phyloP scores from a whole-genome alignment of 495 filamentous ascomycete genomes.

The Talaromyces wortmannii region DNA sequence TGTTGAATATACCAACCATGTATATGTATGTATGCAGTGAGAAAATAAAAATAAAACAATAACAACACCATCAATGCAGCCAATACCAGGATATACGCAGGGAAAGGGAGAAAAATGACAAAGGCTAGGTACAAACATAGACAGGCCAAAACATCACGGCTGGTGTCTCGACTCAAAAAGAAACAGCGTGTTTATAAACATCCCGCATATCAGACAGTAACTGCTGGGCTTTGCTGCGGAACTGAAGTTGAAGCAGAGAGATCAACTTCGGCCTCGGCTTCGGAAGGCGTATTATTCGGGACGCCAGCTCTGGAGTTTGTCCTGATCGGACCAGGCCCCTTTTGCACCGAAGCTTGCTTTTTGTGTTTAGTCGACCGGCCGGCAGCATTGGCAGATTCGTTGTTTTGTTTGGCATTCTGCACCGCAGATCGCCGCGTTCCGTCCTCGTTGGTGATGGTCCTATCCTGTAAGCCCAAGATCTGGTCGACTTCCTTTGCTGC shows the following conservation, averaged over 20 bases:
- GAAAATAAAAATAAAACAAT: too few species aligned
- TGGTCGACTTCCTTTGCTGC: slow-evolving; percentile 56
- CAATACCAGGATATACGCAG: too few species aligned
- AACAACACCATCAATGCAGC: too few species aligned
- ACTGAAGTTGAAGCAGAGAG: not conserved
- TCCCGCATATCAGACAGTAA: slow-evolving; percentile 2
- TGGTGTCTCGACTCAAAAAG: too few species aligned
- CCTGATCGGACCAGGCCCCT: slow-evolving; percentile 31
- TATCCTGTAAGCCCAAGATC: slow-evolving; percentile 49
- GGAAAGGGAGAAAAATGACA: too few species aligned
- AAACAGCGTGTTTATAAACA: not conserved
- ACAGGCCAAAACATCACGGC: too few species aligned
- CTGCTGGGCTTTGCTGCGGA: not conserved
- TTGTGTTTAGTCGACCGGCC: slow-evolving; percentile 27
- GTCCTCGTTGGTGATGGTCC: slow-evolving; percentile 18
- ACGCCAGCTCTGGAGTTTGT: slow-evolving; percentile 23
- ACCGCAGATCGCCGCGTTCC: slow-evolving; percentile 35
- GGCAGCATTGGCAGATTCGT: slow-evolving; percentile 37
- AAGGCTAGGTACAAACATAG: too few species aligned
- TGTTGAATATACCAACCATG: too few species aligned
- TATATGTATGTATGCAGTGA: too few species aligned
- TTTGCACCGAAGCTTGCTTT: slow-evolving; percentile 12
- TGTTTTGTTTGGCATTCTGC: slow-evolving; percentile 46
- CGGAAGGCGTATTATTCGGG: slow-evolving; percentile 14
- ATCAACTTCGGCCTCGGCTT: slow-evolving; percentile 10